Base-by-base conservation (phyloP, 75 land plant species). In the Cryptomeria japonica region DNA sequence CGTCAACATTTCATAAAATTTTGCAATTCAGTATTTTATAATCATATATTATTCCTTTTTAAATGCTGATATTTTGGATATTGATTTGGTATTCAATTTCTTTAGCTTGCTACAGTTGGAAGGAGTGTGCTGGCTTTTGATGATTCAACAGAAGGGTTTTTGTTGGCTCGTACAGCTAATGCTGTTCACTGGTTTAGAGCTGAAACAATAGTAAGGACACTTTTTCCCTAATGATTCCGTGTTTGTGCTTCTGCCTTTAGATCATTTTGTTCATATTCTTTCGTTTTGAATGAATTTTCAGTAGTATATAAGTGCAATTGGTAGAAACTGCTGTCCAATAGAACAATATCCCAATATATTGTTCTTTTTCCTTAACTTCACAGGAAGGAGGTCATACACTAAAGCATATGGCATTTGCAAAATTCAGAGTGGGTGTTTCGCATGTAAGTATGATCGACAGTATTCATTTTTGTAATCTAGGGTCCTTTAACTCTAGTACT, bases 161-260 rank as follows among this genome's bases (percentile, higher is more conserved):
- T 85, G 64, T 56, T 85, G 64, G 86, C 86, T 19, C 86, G 86
- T 51, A 85, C 86, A n/a, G 39, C 64, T 22, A 36, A 55, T 56
- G 86, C 64, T 56, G 86, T 85, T 56, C 64, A 85, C 37, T 85
- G 86, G 86, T 85, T 85, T 56, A 85, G 64, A 37, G 86, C 51
- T 3, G 84, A 82, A 46, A 28, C 84, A 82, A 82, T 5, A 82
- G 84, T 82, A 46, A 46, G 84, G 51, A 11, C 46, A 28, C 84
- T 82, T 44, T 79, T 44, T 46, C 22, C 5, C 47, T 82, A 82
- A 8, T 28, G 14, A n/a, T 46, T 25, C n/a, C 32, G n/a, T 75
- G 84, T 28, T 46, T 82, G 51, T 47, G 9, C 14, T 46, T 11
- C 14, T 82, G 15, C 7, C 15, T n/a, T 82, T 46, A n/a, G 32